Percentiles rank a stretch among this genome's conserved stretches.
Evolutionary conservation across 805 yeast species (phyloP).

Genomic region (Lipomyces anomalus): DNA sequence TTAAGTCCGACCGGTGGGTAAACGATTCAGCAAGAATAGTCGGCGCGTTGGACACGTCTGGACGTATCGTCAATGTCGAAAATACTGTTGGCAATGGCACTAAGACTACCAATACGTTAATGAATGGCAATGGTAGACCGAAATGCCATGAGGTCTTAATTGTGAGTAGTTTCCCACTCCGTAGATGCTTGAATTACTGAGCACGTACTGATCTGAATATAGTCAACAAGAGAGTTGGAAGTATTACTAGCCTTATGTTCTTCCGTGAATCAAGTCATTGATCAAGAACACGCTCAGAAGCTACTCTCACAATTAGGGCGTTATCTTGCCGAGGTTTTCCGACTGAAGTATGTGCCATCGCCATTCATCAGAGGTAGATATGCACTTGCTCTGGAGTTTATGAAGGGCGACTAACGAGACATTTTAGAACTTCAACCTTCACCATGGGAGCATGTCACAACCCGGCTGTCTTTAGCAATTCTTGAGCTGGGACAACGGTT

Average conservation of each 20-base stretch:
- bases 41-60: constrained; percentile 28
- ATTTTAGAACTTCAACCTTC: constrained; percentile 33
- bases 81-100: constrained; percentile 24
- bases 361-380: constrained; percentile 23
- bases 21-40: constrained; percentile 23
- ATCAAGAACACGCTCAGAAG: constrained; percentile 38
- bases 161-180: constrained; percentile 2
- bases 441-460: constrained; percentile 41
- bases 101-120: constrained; percentile 20
- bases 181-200: constrained; percentile 9
- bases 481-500: constrained; percentile 23
- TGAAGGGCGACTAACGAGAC: not conserved
- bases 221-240: constrained; percentile 40
- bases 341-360: constrained; percentile 38
- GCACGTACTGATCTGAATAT: too few relatives aligned
- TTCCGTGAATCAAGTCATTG: constrained; percentile 37
- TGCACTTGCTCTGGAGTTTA: not conserved
- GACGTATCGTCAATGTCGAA: constrained; percentile 18
- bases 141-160: constrained; percentile 4
- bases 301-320: constrained; percentile 42
- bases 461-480: constrained; percentile 35
- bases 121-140: constrained; percentile 10
- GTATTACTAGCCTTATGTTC: constrained; percentile 52
- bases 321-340: constrained; percentile 44
- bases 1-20: constrained; percentile 19